Evolutionary conservation across 305 asterid species (phyloP).

Genomic region (Rubia balearica): DNA sequence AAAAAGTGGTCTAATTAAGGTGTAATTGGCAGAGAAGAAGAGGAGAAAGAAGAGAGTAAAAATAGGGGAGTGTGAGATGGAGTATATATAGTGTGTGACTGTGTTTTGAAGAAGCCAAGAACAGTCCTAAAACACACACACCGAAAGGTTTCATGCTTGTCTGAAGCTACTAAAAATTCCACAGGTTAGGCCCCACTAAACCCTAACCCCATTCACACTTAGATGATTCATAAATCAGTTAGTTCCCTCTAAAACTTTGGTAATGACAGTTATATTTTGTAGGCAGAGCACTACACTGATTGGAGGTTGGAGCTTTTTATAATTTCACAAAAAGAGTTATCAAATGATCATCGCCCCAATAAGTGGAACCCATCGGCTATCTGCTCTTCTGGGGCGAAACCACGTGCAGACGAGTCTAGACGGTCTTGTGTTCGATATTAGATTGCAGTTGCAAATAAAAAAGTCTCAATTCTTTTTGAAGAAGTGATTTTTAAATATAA

Average conservation of each 20-base stretch:
- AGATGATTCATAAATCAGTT: constrained; percentile 8
- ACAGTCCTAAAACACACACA: constrained; percentile 19
- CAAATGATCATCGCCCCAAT: not conserved
- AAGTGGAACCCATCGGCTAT: not conserved
- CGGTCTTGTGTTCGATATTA: not conserved
- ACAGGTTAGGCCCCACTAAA: constrained; percentile 29
- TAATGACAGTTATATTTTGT: constrained; percentile 19
- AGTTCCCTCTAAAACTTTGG: constrained; percentile 14
- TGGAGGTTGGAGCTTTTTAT: not conserved
- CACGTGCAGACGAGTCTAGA: not conserved
- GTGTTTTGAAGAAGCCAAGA: constrained; percentile 8
- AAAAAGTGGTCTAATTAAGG: not conserved
- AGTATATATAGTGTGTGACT: constrained; percentile 27
- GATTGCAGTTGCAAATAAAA: not conserved
- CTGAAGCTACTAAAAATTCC: constrained; percentile 40
- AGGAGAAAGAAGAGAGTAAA: constrained; percentile 26
- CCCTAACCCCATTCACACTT: constrained; percentile 30
- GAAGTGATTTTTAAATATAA: too few species aligned
- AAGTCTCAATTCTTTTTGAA: too few species aligned
- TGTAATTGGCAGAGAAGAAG: constrained; percentile 5
- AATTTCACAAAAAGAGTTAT: not conserved
- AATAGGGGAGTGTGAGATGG: constrained; percentile 13
- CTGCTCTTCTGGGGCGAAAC: not conserved
- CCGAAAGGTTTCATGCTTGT: constrained; percentile 36
- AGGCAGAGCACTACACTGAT: constrained; percentile 10